Evolutionary conservation across 2,329 filamentous ascomycete species (phyloP).

Genomic region (Diaporthe sp.): DNA sequence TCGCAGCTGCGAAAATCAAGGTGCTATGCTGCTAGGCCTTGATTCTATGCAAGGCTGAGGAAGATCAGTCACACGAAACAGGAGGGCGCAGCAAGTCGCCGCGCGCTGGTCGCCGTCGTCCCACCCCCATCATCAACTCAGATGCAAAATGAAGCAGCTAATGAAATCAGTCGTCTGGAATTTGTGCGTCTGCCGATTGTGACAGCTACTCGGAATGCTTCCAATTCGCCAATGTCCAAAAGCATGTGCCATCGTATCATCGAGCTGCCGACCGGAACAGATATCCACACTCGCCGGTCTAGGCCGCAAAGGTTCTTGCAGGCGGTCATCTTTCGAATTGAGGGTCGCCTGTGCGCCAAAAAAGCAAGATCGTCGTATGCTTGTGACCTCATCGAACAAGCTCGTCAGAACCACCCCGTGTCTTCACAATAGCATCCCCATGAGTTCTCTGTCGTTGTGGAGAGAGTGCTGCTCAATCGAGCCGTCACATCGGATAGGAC

Average conservation of each 20-base stretch:
- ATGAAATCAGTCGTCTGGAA: slow-evolving; percentile 25
- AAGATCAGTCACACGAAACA: slow-evolving; percentile 36
- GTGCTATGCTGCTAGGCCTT: background rate
- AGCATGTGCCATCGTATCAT: slow-evolving; percentile 31
- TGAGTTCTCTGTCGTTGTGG: background rate
- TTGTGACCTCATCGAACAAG: slow-evolving; percentile 20
- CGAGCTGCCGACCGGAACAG: slow-evolving; percentile 33
- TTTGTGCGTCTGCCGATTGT: slow-evolving; percentile 25
- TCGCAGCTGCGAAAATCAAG: background rate
- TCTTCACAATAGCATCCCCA: slow-evolving; percentile 17
- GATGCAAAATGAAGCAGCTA: slow-evolving; percentile 21
- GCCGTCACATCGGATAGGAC: background rate
- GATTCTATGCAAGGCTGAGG: background rate
- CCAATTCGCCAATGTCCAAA: slow-evolving; percentile 31
- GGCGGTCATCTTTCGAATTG: slow-evolving; percentile 7
- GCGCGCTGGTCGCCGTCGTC: slow-evolving; percentile 4
- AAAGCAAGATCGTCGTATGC: slow-evolving; percentile 32
- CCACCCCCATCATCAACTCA: slow-evolving; percentile 5
- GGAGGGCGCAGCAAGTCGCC: slow-evolving; percentile 22
- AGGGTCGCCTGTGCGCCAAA: background rate
- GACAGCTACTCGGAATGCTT: slow-evolving; percentile 38
- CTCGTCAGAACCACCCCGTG: background rate
- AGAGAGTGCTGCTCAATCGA: background rate
- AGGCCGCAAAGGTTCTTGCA: slow-evolving; percentile 10
- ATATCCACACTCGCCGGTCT: slow-evolving; percentile 20